Conservation (phyloP, 2,329 filamentous ascomycete genomes). For the Exophiala mesophila region DNA sequence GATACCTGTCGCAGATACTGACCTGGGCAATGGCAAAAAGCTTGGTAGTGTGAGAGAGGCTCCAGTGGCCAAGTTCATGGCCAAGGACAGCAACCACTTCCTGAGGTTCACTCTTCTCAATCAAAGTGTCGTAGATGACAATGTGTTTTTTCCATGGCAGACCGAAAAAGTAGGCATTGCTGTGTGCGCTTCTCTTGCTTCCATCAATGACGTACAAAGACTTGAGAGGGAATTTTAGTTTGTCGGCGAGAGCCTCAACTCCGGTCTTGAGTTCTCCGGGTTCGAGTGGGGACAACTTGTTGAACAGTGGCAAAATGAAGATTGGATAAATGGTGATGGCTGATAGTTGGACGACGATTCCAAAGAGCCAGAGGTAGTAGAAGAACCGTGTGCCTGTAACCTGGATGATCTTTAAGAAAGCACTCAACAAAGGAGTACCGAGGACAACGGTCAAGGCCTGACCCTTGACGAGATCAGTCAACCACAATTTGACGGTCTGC, state of each 20-base stretch:
- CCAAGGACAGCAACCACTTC: constrained; percentile 93
- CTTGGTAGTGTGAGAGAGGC: constrained; percentile 86
- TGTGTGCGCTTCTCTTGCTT: constrained; percentile 80
- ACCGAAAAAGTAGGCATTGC: constrained; percentile 93
- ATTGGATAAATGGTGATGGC: constrained; percentile 96
- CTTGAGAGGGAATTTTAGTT: constrained; percentile 83
- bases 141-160: constrained; percentile 99
- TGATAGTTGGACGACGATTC: constrained; percentile 81
- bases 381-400: constrained; percentile 93
- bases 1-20: constrained; percentile 34
- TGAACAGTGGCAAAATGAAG: constrained; percentile 90
- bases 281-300: constrained; percentile 90
- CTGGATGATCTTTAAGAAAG: constrained; percentile 89
- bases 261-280: constrained; percentile 81
- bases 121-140: constrained; percentile 95
- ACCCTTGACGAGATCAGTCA: constrained; percentile 87
- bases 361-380: constrained; percentile 95
- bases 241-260: constrained; percentile 77
- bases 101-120: constrained; percentile 86
- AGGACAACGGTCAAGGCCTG: constrained; percentile 76
- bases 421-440: constrained; percentile 81
- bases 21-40: constrained; percentile 82
- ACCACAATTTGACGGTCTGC: constrained; percentile 81
- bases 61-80: constrained; percentile 97
- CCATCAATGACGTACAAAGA: constrained; percentile 94